Evolutionary conservation across 495 filamentous ascomycete species (phyloP).

Genomic region (Daldinia decipiens): DNA sequence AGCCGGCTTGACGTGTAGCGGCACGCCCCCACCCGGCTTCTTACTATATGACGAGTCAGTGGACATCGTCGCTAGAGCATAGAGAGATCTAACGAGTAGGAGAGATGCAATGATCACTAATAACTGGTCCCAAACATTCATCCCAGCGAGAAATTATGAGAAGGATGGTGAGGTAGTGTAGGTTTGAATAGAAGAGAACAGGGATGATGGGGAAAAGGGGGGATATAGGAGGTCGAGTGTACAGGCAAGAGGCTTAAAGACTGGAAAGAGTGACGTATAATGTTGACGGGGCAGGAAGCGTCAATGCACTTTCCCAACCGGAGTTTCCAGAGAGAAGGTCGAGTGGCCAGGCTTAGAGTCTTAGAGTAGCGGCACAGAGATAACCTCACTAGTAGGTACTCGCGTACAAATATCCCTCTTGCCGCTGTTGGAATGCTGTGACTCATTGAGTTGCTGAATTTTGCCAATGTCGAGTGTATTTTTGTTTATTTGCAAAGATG

Average conservation of each 20-base stretch:
- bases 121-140: not conserved
- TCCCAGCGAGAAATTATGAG: not conserved
- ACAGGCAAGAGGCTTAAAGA: not conserved
- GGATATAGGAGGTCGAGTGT: not conserved
- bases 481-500: not conserved
- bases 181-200: not conserved
- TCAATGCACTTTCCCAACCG: not conserved
- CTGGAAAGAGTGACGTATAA: not conserved
- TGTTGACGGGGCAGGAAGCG: not conserved
- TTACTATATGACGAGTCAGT: constrained; percentile 9
- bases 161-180: not conserved
- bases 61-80: not conserved
- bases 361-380: not conserved
- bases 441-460: not conserved
- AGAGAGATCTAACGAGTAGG: not conserved
- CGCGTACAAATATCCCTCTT: not conserved
- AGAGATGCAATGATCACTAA: not conserved
- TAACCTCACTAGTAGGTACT: not conserved
- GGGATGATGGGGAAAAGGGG: not conserved
- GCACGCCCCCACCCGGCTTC: not conserved
- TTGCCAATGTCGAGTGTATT: not conserved
- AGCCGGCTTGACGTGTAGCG: not conserved
- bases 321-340: not conserved
- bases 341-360: not conserved
- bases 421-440: not conserved